Evolutionary conservation across 1,139 yeast genomes (phyloP), one percentile per base, ranked within the genome.

Genomic region (Lodderomyces orthopsilosis): DNA sequence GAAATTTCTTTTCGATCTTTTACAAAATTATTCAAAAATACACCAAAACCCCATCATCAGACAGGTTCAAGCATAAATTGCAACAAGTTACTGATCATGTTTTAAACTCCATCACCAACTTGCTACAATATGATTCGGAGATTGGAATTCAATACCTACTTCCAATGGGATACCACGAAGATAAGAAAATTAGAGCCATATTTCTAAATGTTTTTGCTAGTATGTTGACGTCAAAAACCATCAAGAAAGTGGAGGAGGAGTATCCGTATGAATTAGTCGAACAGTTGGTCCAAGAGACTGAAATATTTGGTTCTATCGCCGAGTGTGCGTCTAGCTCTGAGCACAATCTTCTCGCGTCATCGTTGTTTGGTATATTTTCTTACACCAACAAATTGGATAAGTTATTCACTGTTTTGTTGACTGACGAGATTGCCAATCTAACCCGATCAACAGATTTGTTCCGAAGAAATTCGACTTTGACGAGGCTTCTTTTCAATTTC

Each of bases 401-500:
- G 12, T 63, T 87, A 28, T 81, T 88, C 38, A 64, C 75, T 6
- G 73, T 76, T 6, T 67, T 86, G 40, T 68, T 89, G 17, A 66
- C 67, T 18, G 80, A 79, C 46, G 96, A 89, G 57, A 82, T 88
- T 21, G 59, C 68, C 35, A 68, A 66, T 26, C 81, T 86, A 0
- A 65, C 77, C 1, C 75, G 85, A 47, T 77, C 88, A 12, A 77
- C 85, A 32, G 95, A 87, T 55, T 77, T 88, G 24, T 72, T 89
- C 52, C 72, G 96, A 55, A 75, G 95, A 47, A 89, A 89, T 59
- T 84, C 94, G 42, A 85, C 89, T 21, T 85, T 93, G 35, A 87
- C 96, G 0, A 77, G 91, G 55, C 71, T 88, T 39, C 68, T 88
- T 41, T 84, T 91, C 1, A 72, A 85, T 34, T 82, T 81, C 54